Base-by-base conservation (phyloP, 768 basidiomycete genomes). In the Russula abietina region DNA sequence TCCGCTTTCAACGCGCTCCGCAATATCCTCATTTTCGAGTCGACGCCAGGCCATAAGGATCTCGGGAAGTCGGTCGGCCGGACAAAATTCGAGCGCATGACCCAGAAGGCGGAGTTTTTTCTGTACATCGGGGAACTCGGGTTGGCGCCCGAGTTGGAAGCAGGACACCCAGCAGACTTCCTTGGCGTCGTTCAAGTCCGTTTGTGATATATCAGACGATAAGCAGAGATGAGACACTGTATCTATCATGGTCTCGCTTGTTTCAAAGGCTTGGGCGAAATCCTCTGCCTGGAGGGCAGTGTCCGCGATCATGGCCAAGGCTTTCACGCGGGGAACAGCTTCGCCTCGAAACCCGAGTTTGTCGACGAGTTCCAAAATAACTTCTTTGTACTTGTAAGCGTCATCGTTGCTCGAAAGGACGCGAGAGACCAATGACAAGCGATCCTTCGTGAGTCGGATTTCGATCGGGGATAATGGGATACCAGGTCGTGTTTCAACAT, bases 101-200 rank as follows among this genome's bases (percentile, higher is more conserved):
- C 92, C 92, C 22, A 98, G 73, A 1, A 96, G 78, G 1, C 74
- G 76, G 63, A 93, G 77, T 70, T 88, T 89, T 67, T 84, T 83
- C 12, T 80, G 73, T 7, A 83, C 73, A 63, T 94, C 87, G 1
- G 79, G 70, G 69, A 87, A 94, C 69, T 89, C 91, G 8, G 84
- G 78, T 67, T 93, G 89, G 62, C 87, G 83, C 17, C 92, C 95
- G 2, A 98, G 82, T 73, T 91, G 88, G 75, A 87, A 92, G 71
- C 91, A 93, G 2, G 88, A 85, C 30, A 89, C 85, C 95, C 95
- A 98, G 66, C 89, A 91, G 39, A 94, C 87, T 67, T 93, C 88
- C 52, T 80, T 81, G 1, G 88, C 88, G 63, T 89, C 85, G 61
- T 75, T 73, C 32, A 84, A 68, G 60, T 74, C 73, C 16, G 73